These are phyloP conservation scores for Lipomyces starkeyi DNA, from an alignment of 805 yeast genomes.

Conservation along the genomic window DNA sequence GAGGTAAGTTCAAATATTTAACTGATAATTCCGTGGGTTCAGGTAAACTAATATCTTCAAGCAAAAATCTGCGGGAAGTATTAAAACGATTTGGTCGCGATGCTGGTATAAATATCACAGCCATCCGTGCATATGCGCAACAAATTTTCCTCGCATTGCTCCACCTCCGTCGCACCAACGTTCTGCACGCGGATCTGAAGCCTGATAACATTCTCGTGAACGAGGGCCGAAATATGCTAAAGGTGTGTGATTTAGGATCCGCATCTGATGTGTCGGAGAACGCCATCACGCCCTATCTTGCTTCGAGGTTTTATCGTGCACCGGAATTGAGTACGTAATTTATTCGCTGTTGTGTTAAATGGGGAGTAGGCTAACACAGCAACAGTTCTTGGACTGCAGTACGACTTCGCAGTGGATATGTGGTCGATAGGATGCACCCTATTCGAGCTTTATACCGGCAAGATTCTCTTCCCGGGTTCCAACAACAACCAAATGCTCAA, in stretches of 20 bases:
- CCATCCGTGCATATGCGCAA: conserved; percentile 69
- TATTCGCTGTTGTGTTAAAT: too few species aligned
- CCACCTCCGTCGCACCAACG: conserved; percentile 68
- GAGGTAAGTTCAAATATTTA: conserved; percentile 39
- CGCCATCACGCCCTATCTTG: conserved; percentile 46
- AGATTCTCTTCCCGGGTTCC: conserved; percentile 87
- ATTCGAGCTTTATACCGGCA: conserved; percentile 91
- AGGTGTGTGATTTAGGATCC: conserved; percentile 89
- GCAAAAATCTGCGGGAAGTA: conserved; percentile 76
- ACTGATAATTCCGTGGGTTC: not conserved
- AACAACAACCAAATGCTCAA: conserved; percentile 73
- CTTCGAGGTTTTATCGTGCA: conserved; percentile 75
- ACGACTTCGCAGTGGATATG: conserved; percentile 73
- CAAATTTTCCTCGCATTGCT: conserved; percentile 76
- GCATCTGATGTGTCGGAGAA: conserved; percentile 54
- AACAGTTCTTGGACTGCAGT: conserved; percentile 62
- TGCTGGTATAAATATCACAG: conserved; percentile 74
- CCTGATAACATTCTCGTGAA: conserved; percentile 87
- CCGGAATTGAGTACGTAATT: conserved; percentile 58
- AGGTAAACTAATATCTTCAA: not conserved
- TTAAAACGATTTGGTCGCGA: conserved; percentile 82
- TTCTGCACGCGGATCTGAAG: conserved; percentile 89
- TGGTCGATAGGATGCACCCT: conserved; percentile 96
- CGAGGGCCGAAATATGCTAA: conserved; percentile 64
- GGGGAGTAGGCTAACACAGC: not conserved